phyloP scores from a whole-genome alignment of 73 alveolate species.

The Paramecium biaurelia region DNA sequence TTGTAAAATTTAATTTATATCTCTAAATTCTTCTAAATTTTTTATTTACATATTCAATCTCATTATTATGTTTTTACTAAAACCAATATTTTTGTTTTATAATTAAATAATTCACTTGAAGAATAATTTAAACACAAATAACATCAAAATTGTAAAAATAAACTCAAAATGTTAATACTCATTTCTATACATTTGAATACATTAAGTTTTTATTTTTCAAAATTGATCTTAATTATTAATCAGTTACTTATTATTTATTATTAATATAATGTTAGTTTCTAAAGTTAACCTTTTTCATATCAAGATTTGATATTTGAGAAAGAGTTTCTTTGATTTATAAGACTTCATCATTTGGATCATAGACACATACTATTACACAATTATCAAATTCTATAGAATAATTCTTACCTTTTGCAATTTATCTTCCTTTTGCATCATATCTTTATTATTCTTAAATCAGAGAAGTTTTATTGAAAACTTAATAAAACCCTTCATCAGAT shows the following conservation, averaged over 20 bases:
- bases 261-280: not conserved
- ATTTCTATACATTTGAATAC: not conserved
- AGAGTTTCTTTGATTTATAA: not conserved
- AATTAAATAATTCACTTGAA: not conserved
- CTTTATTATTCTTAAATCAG: not conserved
- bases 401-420: not conserved
- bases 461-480: not conserved
- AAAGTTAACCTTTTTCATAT: not conserved
- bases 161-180: not conserved
- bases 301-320: not conserved
- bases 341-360: not conserved
- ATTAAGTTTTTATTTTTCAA: not conserved
- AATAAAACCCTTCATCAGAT: not conserved
- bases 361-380: conserved; percentile 23
- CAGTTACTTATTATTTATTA: not conserved
- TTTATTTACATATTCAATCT: not conserved
- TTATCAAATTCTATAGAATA: not conserved
- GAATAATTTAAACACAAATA: not conserved
- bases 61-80: not conserved
- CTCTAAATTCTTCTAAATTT: not conserved
- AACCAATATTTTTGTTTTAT: no score
- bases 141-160: not conserved
- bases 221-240: not conserved
- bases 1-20: not conserved
- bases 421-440: not conserved